Percentiles rank a stretch among this genome's conserved stretches.
These are phyloP conservation scores for Cicer judaicum DNA, from an alignment of 306 rosid genomes.

Conservation along the genomic window DNA sequence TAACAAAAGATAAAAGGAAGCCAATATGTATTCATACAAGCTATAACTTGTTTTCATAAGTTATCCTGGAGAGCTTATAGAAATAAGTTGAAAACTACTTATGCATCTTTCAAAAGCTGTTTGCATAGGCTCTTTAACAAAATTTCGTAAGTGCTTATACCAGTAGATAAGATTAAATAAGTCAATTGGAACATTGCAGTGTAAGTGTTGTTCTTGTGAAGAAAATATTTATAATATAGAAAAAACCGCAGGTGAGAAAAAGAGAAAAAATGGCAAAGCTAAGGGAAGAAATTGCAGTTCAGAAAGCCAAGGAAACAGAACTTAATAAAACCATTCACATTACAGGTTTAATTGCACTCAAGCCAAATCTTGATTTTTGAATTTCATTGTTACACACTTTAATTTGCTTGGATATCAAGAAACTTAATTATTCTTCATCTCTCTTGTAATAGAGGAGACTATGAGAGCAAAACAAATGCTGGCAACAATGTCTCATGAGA, in stretches of 20 bases:
- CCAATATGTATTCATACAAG: too few relatives aligned
- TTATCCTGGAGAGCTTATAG: too few relatives aligned
- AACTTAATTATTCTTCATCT: conserved; percentile 29
- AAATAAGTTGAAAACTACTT: too few relatives aligned
- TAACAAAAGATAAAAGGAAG: too few relatives aligned
- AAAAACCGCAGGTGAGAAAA: conserved; percentile 76
- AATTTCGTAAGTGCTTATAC: too few relatives aligned
- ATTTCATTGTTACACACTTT: conserved; percentile 7
- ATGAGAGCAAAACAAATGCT: conserved; percentile 99
- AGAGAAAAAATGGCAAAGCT: conserved; percentile 91
- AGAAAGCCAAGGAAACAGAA: conserved; percentile 95
- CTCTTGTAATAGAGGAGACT: conserved; percentile 74
- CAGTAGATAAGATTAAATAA: too few relatives aligned
- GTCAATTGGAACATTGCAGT: not conserved
- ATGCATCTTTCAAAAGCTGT: too few relatives aligned
- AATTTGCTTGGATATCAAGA: conserved; percentile 21
- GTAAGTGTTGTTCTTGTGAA: conserved; percentile 28
- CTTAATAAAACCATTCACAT: conserved; percentile 95
- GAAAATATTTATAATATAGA: conserved; percentile 16
- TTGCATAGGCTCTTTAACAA: too few relatives aligned
- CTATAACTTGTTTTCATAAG: too few relatives aligned
- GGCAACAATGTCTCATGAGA: conserved; percentile 99
- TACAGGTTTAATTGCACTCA: conserved; percentile 63
- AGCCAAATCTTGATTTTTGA: conserved; percentile 32
- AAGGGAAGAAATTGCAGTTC: conserved; percentile 92